These are phyloP conservation scores for Gossypium lobatum DNA, from an alignment of 441 rosid species.

Conservation along the genomic window DNA sequence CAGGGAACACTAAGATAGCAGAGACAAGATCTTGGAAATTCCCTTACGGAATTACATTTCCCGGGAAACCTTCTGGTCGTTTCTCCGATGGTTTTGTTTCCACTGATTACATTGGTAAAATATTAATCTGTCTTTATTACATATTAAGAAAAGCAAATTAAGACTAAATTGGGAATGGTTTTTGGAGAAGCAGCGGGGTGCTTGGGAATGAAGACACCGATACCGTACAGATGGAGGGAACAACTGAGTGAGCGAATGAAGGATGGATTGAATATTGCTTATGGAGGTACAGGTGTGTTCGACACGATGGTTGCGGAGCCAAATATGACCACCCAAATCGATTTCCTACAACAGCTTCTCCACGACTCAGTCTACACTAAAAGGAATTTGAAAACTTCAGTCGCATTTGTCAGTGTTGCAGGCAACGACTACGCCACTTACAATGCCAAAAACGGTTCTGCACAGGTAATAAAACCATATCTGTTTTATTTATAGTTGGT, in stretches of 20 bases:
- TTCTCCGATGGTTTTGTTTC: slow-evolving; percentile 58
- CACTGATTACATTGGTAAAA: slow-evolving; percentile 50
- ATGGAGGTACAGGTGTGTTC: slow-evolving; percentile 81
- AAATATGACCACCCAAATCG: slow-evolving; percentile 81
- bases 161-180: neutral
- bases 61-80: slow-evolving; percentile 63
- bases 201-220: slow-evolving; percentile 57
- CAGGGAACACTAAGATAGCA: neutral
- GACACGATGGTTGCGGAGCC: slow-evolving; percentile 37
- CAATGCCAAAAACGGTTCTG: slow-evolving; percentile 32
- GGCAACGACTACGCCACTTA: slow-evolving; percentile 69
- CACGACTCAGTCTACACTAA: slow-evolving; percentile 32
- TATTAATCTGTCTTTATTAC: neutral
- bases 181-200: slow-evolving; percentile 34
- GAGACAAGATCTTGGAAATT: slow-evolving; percentile 31
- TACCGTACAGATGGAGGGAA: slow-evolving; percentile 58
- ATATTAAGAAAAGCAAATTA: neutral
- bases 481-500: neutral
- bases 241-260: slow-evolving; percentile 27
- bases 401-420: slow-evolving; percentile 47
- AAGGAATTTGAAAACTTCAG: slow-evolving; percentile 31
- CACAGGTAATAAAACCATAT: slow-evolving; percentile 27
- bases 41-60: slow-evolving; percentile 65
- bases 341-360: slow-evolving; percentile 43
- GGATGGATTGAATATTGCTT: slow-evolving; percentile 72